Evolutionary conservation across 352 stramenopile species (phyloP).

Genomic region (Pythium periplocum): DNA sequence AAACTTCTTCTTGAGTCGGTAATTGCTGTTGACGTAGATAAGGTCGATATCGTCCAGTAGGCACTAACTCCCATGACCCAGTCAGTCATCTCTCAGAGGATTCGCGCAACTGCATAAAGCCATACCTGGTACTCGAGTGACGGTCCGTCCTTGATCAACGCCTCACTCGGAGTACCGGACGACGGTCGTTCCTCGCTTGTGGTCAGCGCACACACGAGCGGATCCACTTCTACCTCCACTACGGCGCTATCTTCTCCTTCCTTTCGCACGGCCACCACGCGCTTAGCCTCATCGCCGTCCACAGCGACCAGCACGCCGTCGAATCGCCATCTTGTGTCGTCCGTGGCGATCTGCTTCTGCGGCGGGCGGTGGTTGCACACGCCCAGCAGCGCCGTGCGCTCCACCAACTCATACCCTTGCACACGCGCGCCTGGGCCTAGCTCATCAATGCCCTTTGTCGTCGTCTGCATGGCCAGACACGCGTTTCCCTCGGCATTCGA

Average conservation of each 20-base stretch:
- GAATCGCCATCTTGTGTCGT: background rate
- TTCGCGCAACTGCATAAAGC: background rate
- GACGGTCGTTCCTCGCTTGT: too few species aligned
- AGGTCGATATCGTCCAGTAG: conserved; percentile 40
- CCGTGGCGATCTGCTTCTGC: too few species aligned
- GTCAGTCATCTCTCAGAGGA: background rate
- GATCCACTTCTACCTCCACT: background rate
- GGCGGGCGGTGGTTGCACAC: conserved; percentile 40
- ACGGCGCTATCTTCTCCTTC: background rate
- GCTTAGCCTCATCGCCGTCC: background rate
- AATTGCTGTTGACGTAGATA: conserved; percentile 72
- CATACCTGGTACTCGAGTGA: conserved; percentile 66
- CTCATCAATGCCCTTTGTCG: too few species aligned
- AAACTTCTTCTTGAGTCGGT: conserved; percentile 76
- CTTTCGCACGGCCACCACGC: background rate
- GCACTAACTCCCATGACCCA: conserved; percentile 23
- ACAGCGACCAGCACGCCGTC: background rate
- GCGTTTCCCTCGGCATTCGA: too few species aligned
- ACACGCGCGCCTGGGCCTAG: conserved; percentile 23
- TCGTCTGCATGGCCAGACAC: too few species aligned
- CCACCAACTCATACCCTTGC: conserved; percentile 69
- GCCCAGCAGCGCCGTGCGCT: conserved; percentile 55
- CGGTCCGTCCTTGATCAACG: conserved; percentile 18
- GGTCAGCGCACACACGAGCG: too few species aligned
- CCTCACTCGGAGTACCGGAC: too few species aligned